Percentiles rank a stretch among this genome's conserved stretches.
Conservation (phyloP, 805 yeast species). For the Monosporozyma servazzii region DNA sequence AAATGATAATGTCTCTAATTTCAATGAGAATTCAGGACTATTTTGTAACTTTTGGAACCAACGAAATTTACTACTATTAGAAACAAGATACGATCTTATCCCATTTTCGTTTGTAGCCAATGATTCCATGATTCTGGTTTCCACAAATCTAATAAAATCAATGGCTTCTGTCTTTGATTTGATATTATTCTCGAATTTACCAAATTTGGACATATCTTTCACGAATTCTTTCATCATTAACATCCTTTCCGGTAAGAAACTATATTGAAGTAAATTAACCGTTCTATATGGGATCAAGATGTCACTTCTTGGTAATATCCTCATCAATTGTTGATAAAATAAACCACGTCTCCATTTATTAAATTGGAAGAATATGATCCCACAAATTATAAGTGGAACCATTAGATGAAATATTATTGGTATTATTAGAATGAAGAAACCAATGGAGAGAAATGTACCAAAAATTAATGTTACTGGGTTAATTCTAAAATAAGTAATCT, state of each 20-base stretch:
- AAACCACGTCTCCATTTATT: slow-evolving; percentile 16
- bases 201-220: background rate
- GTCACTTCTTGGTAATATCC: slow-evolving; percentile 10
- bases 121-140: slow-evolving; percentile 18
- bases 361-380: slow-evolving; percentile 17
- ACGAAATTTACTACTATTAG: slow-evolving; percentile 7
- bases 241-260: slow-evolving; percentile 4
- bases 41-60: background rate
- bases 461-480: slow-evolving; percentile 9
- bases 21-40: slow-evolving; percentile 6
- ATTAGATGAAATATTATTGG: slow-evolving; percentile 14
- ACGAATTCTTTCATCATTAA: background rate
- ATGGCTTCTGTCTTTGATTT: slow-evolving; percentile 1
- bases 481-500: slow-evolving; percentile 7
- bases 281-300: slow-evolving; percentile 11
- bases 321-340: slow-evolving; percentile 11
- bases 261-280: slow-evolving; percentile 12
- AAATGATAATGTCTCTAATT: slow-evolving; percentile 6
- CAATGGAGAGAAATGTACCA: slow-evolving; percentile 6
- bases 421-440: slow-evolving; percentile 7
- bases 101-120: slow-evolving; percentile 17
- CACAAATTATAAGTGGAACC: slow-evolving; percentile 18
- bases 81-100: slow-evolving; percentile 11
- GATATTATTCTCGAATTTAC: background rate
- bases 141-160: slow-evolving; percentile 9